Percentiles rank a stretch among this genome's conserved stretches.
These are phyloP conservation scores for Sarocladiaceae sp. DNA, from an alignment of 2,329 filamentous ascomycete genomes.

Conservation along the genomic window DNA sequence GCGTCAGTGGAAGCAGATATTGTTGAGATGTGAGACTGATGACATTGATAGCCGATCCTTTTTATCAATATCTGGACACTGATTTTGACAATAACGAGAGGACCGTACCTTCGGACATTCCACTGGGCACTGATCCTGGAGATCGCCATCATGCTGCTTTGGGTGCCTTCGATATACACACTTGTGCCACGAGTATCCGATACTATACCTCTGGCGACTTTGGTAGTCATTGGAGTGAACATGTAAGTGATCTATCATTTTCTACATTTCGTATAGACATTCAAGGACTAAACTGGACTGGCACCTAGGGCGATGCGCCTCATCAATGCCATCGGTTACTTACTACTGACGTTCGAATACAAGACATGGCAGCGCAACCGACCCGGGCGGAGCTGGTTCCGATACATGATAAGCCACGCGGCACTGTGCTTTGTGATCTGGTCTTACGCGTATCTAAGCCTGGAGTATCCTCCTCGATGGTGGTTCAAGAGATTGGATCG, in stretches of 20 bases:
- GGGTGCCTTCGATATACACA: conserved; percentile 19
- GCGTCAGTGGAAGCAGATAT: too few species aligned
- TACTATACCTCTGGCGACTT: conserved; percentile 20
- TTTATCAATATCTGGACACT: conserved; percentile 31
- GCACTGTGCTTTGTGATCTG: neutral
- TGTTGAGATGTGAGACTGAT: conserved; percentile 8
- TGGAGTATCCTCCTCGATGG: neutral
- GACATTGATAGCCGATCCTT: conserved; percentile 21
- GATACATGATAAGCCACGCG: too few species aligned
- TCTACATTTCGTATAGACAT: too few species aligned
- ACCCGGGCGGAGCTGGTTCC: neutral
- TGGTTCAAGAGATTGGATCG: neutral
- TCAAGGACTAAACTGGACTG: conserved; percentile 8
- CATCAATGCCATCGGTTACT: conserved; percentile 32
- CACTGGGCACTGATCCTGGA: conserved; percentile 31
- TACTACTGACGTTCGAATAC: conserved; percentile 30
- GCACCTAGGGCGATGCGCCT: conserved; percentile 29
- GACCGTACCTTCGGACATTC: conserved; percentile 31
- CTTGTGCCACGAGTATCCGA: conserved; percentile 18
- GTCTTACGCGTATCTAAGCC: neutral
- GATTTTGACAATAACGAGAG: conserved; percentile 26
- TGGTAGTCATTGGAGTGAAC: conserved; percentile 30
- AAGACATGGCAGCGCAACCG: conserved; percentile 27
- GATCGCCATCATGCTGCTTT: conserved; percentile 17
- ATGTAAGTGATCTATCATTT: conserved; percentile 29